These are phyloP conservation scores for Tylopilus cervinicoccineus DNA, from an alignment of 768 basidiomycete species.

Conservation along the genomic window DNA sequence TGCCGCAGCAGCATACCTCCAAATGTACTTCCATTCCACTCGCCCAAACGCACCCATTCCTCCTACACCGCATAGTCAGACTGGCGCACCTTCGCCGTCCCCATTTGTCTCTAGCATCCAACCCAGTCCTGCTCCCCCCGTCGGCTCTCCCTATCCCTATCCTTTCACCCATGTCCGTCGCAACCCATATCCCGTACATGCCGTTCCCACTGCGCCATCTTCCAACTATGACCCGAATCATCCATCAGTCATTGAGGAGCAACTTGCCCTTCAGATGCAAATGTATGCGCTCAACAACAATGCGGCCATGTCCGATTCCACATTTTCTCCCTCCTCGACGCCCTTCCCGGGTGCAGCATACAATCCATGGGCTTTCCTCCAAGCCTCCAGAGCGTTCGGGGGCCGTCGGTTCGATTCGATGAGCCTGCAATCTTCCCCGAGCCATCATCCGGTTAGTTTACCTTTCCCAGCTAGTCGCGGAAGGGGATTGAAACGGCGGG, in stretches of 20 bases:
- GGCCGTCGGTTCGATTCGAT: constrained; percentile 43
- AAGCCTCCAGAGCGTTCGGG: constrained; percentile 48
- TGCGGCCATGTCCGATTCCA: constrained; percentile 62
- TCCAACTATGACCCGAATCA: constrained; percentile 40
- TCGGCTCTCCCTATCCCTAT: constrained; percentile 77
- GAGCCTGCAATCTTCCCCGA: constrained; percentile 50
- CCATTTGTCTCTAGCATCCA: constrained; percentile 55
- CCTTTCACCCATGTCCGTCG: constrained; percentile 73
- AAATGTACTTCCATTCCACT: constrained; percentile 52
- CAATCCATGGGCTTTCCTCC: constrained; percentile 72
- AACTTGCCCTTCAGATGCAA: constrained; percentile 73
- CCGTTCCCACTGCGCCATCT: constrained; percentile 40
- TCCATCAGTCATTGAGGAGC: constrained; percentile 56
- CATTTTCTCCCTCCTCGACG: constrained; percentile 71
- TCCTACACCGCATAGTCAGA: constrained; percentile 74
- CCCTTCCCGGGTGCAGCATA: constrained; percentile 64
- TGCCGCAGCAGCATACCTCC: constrained; percentile 54
- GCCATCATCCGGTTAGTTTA: constrained; percentile 34
- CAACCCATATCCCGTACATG: constrained; percentile 36
- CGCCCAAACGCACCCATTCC: constrained; percentile 77
- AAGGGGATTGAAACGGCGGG: constrained; percentile 43
- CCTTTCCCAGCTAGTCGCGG: constrained; percentile 49
- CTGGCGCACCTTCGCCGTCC: constrained; percentile 69
- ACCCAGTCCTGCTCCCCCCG: constrained; percentile 51
- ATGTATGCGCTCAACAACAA: constrained; percentile 72